Evolutionary conservation across 345 rosid species (phyloP), one percentile per base, ranked within the genome.

Genomic region (Citrus medica): DNA sequence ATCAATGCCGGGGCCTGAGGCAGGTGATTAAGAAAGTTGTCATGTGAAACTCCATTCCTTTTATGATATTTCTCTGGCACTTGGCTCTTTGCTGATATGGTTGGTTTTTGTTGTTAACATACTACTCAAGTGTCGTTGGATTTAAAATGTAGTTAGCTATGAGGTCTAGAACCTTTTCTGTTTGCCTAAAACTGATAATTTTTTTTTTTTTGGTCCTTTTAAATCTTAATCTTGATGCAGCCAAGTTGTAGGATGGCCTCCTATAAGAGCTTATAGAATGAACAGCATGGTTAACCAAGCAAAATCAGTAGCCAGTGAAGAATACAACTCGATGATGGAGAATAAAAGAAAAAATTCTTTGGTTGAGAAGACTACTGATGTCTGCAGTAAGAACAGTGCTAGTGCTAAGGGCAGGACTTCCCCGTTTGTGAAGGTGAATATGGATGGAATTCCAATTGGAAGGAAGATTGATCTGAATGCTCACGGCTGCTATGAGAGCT

Each of bases 231-330:
- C 67, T 66, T 80, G 68, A 71, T 83, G 76, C 90, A 92, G 94
- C 79, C 97, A 91, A 81, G 91, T 90, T 63, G 96, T 93, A 66
- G 99, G 99, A 56, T 95, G 99, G 99, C 99, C 99, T 77, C 99
- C 99, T n/a, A 81, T 95, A 73, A 86, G 96, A 84, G 80, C 90
- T 62, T 85, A 88, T 78, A 84, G 98, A 75, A 90, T 93, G 90
- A 92, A 92, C 84, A 90, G 86, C 86, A 89, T 92, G 91, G 89
- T 75, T 82, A 89, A 87, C 89, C 93, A 91, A 76, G 83, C 85
- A 33, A 95, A 91, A 84, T 74, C 89, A 30, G 22, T 79, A 59
- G 84, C 84, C 27, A 71, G 84, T 28, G 92, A 91, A 76, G 93
- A 85, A 64, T 87, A 76, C 9, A 88, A 80, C 73, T 65, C 78